Evolutionary conservation across 805 yeast genomes (phyloP), one percentile per base, ranked within the genome.

Genomic region (Blastobotrys terrestris): DNA sequence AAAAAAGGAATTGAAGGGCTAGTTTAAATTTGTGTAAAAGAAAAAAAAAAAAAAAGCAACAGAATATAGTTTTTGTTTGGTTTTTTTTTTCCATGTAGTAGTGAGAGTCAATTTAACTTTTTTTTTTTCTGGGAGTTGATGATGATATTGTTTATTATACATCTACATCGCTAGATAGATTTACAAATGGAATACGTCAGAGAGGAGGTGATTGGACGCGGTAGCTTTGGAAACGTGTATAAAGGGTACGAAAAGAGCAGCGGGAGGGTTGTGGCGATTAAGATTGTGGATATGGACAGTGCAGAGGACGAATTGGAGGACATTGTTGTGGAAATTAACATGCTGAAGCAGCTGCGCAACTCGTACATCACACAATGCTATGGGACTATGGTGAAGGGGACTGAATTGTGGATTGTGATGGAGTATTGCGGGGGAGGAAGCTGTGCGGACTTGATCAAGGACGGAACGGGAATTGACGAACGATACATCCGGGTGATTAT

Each of bases 351-450:
- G 48, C 68, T 91, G 53, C 74, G 74, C 48, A 80, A 85, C n/a
- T 79, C 78, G 0, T 79, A 78, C 61, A 81, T 94, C 50, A 88
- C 94, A 1, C 74, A 76, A 47, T 82, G 83, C 63, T 75, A 72
- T 60, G 83, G 81, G 47, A 82, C 96, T 0, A 79, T 81, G 62
- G 67, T 85, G 3, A 72, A 75, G 44, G 88, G 81, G 44, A 80
- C 81, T 44, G 76, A 80, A 3, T 80, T 94, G 80, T 91, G 90
- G 85, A 87, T 92, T 47, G 84, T 84, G 3, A 88, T 94, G 97
- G 99, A 92, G 66, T 89, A 79, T 64, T 94, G 98, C 68, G 96
- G 92, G 11, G 97, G 95, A 26, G 97, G 97, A 0, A 87, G 97
- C 1, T 87, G 96, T 67, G 76, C 85, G 1, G 95, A 87, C 62